These are phyloP conservation scores for Coelastrella sp. DNA, from an alignment of 139 green algal species.

Conservation along the genomic window DNA sequence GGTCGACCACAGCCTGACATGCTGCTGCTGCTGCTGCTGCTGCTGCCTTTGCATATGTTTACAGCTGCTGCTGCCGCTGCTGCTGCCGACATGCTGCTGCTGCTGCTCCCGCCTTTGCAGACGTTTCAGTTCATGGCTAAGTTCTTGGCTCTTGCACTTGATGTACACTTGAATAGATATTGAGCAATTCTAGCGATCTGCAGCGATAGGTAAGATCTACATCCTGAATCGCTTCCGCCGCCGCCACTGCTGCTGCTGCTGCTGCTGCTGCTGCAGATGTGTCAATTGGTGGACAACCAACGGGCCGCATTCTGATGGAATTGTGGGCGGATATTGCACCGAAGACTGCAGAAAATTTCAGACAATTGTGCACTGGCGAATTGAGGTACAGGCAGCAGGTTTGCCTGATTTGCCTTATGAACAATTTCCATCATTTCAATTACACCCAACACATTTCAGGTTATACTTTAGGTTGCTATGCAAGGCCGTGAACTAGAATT, in stretches of 20 bases:
- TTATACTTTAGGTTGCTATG: too few relatives aligned
- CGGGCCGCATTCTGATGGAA: slow-evolving; percentile 25
- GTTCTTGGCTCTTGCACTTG: too few relatives aligned
- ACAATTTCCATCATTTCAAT: too few relatives aligned
- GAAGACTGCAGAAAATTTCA: slow-evolving; percentile 9
- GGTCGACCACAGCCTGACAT: background rate
- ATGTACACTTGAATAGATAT: too few relatives aligned
- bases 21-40: background rate
- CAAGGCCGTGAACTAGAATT: too few relatives aligned
- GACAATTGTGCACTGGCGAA: background rate
- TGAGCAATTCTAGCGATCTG: too few relatives aligned
- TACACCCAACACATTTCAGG: too few relatives aligned
- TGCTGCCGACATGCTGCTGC: background rate
- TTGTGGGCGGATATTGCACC: slow-evolving; percentile 22
- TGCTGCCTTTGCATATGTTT: background rate
- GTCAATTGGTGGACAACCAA: slow-evolving; percentile 7
- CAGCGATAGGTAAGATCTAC: too few relatives aligned
- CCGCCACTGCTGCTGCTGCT: slow-evolving; percentile 10
- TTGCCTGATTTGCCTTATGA: background rate
- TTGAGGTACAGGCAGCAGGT: background rate
- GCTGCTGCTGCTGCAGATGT: slow-evolving; percentile 39
- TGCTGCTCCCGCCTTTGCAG: too few relatives aligned
- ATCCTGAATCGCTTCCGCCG: background rate
- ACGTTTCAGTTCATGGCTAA: too few relatives aligned
- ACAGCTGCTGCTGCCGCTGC: background rate